Conservation (phyloP, 768 basidiomycete species). For the Xerocomellus dryophilus region DNA sequence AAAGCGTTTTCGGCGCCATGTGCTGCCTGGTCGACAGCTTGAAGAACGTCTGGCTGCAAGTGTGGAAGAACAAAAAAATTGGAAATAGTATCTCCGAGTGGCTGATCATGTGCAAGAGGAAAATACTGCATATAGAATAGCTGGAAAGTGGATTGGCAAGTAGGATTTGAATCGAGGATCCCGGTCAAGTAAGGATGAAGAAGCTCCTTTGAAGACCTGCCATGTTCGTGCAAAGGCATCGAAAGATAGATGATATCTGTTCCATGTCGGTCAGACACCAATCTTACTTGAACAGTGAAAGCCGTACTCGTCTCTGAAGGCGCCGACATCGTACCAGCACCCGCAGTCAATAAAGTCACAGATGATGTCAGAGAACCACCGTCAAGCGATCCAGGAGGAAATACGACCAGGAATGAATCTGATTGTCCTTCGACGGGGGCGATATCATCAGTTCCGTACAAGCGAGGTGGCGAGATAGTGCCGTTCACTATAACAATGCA, state of each 20-base stretch:
- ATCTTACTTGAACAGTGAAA: background rate
- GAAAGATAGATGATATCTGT: conserved; percentile 61
- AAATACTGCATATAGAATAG: conserved; percentile 53
- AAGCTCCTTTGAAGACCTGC: conserved; percentile 37
- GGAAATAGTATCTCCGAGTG: background rate
- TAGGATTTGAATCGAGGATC: conserved; percentile 30
- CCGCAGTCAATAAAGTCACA: conserved; percentile 64
- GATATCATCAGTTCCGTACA: conserved; percentile 26
- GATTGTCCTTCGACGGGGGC: conserved; percentile 20
- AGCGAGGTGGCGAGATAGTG: conserved; percentile 22
- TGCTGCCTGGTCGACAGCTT: conserved; percentile 56
- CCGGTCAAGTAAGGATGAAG: conserved; percentile 55
- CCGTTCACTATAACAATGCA: conserved; percentile 52
- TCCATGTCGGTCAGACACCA: conserved; percentile 1
- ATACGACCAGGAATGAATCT: conserved; percentile 70
- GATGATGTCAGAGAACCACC: conserved; percentile 46
- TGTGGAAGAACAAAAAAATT: conserved; percentile 24
- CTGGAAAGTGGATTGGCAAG: conserved; percentile 41
- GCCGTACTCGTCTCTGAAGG: conserved; percentile 62
- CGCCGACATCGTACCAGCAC: conserved; percentile 70
- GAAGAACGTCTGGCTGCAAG: conserved; percentile 40
- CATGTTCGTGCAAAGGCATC: conserved; percentile 41
- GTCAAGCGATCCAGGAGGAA: conserved; percentile 62
- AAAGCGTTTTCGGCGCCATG: conserved; percentile 56
- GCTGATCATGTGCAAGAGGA: background rate